phyloP scores from a whole-genome alignment of 2,329 filamentous ascomycete species.

The Phoma sp. region DNA sequence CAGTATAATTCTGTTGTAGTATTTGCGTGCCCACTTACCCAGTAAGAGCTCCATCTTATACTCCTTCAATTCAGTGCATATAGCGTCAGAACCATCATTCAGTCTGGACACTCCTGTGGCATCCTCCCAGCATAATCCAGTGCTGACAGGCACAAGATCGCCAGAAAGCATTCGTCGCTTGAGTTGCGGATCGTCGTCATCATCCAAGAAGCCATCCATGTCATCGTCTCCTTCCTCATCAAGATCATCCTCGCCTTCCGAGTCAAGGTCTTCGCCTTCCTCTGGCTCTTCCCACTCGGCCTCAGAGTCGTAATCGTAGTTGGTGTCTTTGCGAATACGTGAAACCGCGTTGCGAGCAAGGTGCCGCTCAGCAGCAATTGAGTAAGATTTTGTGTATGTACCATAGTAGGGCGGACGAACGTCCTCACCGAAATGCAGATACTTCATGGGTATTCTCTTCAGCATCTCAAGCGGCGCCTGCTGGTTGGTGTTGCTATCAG shows the following conservation, averaged over 20 bases:
- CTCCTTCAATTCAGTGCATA: constrained; percentile 58
- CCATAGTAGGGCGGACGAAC: constrained; percentile 73
- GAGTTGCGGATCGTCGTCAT: constrained; percentile 69
- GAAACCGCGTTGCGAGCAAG: constrained; percentile 60
- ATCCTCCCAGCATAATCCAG: constrained; percentile 85
- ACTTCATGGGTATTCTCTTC: constrained; percentile 66
- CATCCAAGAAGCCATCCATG: constrained; percentile 88
- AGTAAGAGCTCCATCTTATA: constrained; percentile 78
- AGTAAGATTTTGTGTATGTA: constrained; percentile 68
- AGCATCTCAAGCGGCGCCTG: constrained; percentile 53
- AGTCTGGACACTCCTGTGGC: constrained; percentile 47
- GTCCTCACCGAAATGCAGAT: constrained; percentile 66
- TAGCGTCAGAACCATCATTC: constrained; percentile 54
- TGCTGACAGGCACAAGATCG: constrained; percentile 76
- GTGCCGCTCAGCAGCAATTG: constrained; percentile 51
- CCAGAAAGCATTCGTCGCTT: constrained; percentile 66
- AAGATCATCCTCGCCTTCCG: constrained; percentile 69
- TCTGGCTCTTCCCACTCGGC: constrained; percentile 82
- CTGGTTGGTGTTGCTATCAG: constrained; percentile 30
- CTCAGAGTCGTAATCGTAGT: constrained; percentile 87
- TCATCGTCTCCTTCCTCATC: constrained; percentile 80
- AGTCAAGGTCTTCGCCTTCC: constrained; percentile 70
- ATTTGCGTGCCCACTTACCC: constrained; percentile 56
- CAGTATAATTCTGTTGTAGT: constrained; percentile 6
- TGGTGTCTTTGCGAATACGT: constrained; percentile 65